Evolutionary conservation across 345 rosid species (phyloP).

Genomic region (Populus pruinosa): DNA sequence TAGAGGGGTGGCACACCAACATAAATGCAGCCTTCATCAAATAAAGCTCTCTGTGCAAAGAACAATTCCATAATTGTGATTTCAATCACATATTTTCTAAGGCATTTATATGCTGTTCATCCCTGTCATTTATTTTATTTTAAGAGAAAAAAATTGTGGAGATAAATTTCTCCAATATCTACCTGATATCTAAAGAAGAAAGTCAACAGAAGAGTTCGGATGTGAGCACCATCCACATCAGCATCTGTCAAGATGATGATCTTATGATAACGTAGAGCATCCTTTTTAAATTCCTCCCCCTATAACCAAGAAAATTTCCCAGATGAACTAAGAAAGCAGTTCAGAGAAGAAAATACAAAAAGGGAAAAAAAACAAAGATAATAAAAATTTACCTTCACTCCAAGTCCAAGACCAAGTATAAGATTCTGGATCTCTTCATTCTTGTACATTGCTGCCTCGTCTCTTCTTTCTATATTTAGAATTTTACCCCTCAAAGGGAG

Average conservation of each 20-base stretch:
- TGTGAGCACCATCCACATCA: slow-evolving; percentile 99
- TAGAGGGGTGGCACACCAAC: slow-evolving; percentile 98
- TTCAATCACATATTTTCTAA: neutral
- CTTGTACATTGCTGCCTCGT: slow-evolving; percentile 98
- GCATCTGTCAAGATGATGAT: slow-evolving; percentile 98
- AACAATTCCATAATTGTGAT: slow-evolving; percentile 17
- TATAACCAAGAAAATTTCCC: slow-evolving; percentile 27
- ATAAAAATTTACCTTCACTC: slow-evolving; percentile 66
- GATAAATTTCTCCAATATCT: slow-evolving; percentile 8
- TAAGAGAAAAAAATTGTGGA: neutral
- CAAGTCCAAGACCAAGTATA: slow-evolving; percentile 92
- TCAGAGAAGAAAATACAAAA: neutral
- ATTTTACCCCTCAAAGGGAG: slow-evolving; percentile 98
- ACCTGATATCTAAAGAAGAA: slow-evolving; percentile 99
- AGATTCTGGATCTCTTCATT: slow-evolving; percentile 96
- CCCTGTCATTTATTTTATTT: neutral
- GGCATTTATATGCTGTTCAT: neutral
- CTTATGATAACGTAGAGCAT: slow-evolving; percentile 84
- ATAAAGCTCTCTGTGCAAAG: slow-evolving; percentile 69
- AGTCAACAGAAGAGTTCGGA: slow-evolving; percentile 82
- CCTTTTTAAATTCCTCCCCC: slow-evolving; percentile 93
- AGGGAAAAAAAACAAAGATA: slow-evolving; percentile 1
- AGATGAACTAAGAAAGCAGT: slow-evolving; percentile 10
- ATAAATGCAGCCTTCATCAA: slow-evolving; percentile 87
- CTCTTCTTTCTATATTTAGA: slow-evolving; percentile 87